Conservation (phyloP, 805 yeast genomes). For the Yarrowia sp. region DNA sequence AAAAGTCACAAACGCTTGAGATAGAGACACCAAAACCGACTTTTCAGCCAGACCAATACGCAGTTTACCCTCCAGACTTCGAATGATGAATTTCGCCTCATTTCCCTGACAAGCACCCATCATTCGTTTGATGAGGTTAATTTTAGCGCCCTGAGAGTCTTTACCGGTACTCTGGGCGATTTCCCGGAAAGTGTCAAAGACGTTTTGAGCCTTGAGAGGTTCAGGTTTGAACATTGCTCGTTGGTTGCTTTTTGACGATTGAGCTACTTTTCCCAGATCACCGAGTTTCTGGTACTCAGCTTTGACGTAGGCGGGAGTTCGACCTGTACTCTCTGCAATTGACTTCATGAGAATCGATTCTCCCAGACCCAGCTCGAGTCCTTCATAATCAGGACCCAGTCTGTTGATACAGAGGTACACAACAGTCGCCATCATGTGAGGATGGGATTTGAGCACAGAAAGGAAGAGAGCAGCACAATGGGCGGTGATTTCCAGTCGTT, state of each 20-base stretch:
- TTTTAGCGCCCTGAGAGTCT: conserved; percentile 76
- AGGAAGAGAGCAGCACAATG: conserved; percentile 70
- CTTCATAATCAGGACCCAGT: conserved; percentile 94
- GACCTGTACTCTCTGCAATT: conserved; percentile 84
- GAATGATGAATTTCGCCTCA: conserved; percentile 86
- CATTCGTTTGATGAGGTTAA: conserved; percentile 75
- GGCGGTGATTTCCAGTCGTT: conserved; percentile 77
- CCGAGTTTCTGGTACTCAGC: conserved; percentile 76
- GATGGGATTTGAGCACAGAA: conserved; percentile 56
- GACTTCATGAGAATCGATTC: conserved; percentile 87
- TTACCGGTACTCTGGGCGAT: conserved; percentile 79
- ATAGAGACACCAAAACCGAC: conserved; percentile 76
- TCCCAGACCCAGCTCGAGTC: conserved; percentile 89
- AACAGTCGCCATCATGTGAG: conserved; percentile 58
- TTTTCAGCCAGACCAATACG: conserved; percentile 94
- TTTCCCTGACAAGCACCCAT: conserved; percentile 78
- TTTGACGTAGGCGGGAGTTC: conserved; percentile 67
- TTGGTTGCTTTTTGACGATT: conserved; percentile 76
- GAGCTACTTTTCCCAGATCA: conserved; percentile 88
- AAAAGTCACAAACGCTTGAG: conserved; percentile 72
- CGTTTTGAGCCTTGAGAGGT: conserved; percentile 68
- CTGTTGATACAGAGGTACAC: conserved; percentile 85
- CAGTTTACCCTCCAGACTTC: conserved; percentile 89
- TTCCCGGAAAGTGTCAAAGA: conserved; percentile 67
- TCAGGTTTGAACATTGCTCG: conserved; percentile 92